A percentile compares a stretch with the other conserved stretches of the same genome.
phyloP scores from a whole-genome alignment of 225 moss, liverwort and hornwort species.

The Takakia lepidozioides region DNA sequence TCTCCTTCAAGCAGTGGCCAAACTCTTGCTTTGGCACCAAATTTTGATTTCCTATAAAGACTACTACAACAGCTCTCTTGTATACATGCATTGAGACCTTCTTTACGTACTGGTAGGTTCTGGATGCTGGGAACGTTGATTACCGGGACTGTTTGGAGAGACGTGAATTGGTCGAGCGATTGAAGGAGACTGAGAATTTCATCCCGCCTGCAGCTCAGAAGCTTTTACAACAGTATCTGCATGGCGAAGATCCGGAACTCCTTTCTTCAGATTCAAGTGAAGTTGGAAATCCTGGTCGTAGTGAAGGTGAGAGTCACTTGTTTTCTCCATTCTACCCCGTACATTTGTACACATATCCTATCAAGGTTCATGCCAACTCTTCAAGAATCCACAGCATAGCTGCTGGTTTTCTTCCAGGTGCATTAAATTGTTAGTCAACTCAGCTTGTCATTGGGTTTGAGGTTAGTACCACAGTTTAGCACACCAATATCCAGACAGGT shows the following conservation, averaged over 20 bases:
- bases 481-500: no score
- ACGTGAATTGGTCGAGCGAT: conserved; percentile 43
- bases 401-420: no score
- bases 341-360: no score
- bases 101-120: conserved; percentile 15
- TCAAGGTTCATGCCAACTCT: no score
- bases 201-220: conserved; percentile 39
- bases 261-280: conserved; percentile 10
- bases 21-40: not conserved
- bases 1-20: not conserved
- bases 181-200: conserved; percentile 45
- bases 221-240: conserved; percentile 34
- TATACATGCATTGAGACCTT: not conserved
- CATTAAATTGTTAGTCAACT: no score
- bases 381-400: no score
- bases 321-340: no score
- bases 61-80: no score
- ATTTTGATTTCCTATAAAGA: not conserved
- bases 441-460: no score
- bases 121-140: conserved; percentile 53
- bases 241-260: conserved; percentile 26
- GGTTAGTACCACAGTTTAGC: no score
- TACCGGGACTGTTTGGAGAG: conserved; percentile 55
- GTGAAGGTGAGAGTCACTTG: conserved; percentile 21
- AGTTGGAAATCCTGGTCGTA: no score